These are phyloP conservation scores for Rhodotorula sp. DNA, from an alignment of 1,284 basidiomycete genomes.

Conservation along the genomic window DNA sequence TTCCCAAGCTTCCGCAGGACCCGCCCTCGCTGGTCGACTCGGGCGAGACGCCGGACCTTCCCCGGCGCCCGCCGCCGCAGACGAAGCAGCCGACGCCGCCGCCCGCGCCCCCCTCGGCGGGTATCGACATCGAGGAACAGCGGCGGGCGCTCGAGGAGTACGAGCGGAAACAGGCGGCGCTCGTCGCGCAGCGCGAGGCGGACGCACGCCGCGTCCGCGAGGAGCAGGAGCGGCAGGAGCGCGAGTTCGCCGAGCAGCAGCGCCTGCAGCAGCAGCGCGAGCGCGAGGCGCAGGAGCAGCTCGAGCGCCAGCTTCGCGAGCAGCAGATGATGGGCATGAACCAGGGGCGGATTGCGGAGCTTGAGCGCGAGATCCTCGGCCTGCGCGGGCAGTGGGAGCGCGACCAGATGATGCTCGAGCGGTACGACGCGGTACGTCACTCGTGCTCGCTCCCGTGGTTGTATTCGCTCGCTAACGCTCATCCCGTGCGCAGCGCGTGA, in stretches of 20 bases:
- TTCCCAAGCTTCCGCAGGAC: slow-evolving; percentile 91
- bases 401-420: slow-evolving; percentile 96
- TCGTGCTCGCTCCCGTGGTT: not conserved
- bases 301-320: slow-evolving; percentile 58
- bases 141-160: slow-evolving; percentile 94
- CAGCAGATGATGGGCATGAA: slow-evolving; percentile 52
- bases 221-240: slow-evolving; percentile 75
- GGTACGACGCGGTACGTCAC: slow-evolving; percentile 85
- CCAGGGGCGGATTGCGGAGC: slow-evolving; percentile 64
- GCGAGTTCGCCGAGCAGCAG: slow-evolving; percentile 89
- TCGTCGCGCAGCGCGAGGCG: slow-evolving; percentile 63
- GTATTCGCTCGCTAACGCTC: not conserved
- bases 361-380: slow-evolving; percentile 86
- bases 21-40: slow-evolving; percentile 87
- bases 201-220: slow-evolving; percentile 80
- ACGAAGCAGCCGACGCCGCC: slow-evolving; percentile 14
- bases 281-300: slow-evolving; percentile 82
- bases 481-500: slow-evolving; percentile 69
- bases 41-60: slow-evolving; percentile 80
- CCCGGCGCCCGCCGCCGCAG: slow-evolving; percentile 65
- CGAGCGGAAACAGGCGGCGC: slow-evolving; percentile 81
- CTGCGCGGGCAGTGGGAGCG: slow-evolving; percentile 98
- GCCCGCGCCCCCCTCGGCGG: slow-evolving; percentile 34
- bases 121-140: slow-evolving; percentile 84
- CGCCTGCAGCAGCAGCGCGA: slow-evolving; percentile 85